Evolutionary conservation across 768 basidiomycete genomes (phyloP).

Genomic region (Tricholomella constricta): DNA sequence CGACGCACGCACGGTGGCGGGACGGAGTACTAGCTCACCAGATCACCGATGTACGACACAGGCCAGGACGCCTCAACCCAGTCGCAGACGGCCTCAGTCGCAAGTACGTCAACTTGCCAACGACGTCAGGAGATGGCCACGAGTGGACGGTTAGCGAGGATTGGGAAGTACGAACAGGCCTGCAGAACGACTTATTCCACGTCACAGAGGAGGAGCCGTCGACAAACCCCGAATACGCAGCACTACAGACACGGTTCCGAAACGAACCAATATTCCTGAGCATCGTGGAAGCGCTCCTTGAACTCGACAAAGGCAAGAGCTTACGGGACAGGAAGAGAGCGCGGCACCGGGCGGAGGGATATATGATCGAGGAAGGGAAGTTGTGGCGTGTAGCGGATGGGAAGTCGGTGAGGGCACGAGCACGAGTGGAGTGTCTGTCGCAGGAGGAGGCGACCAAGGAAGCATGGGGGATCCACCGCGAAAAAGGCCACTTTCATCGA

Average conservation of each 20-base stretch:
- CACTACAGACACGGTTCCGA: slow-evolving; percentile 13
- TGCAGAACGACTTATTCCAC: too few species aligned
- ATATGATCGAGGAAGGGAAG: slow-evolving; percentile 22
- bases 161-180: slow-evolving; percentile 23
- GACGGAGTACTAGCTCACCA: slow-evolving; percentile 13
- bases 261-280: slow-evolving; percentile 20
- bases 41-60: slow-evolving; percentile 27
- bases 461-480: neutral
- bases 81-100: slow-evolving; percentile 31
- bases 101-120: slow-evolving; percentile 10
- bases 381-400: slow-evolving; percentile 22
- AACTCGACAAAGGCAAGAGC: slow-evolving; percentile 14
- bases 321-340: slow-evolving; percentile 13
- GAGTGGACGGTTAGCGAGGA: slow-evolving; percentile 29
- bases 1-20: neutral
- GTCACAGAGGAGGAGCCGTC: neutral
- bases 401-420: slow-evolving; percentile 8
- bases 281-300: slow-evolving; percentile 15
- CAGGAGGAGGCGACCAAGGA: slow-evolving; percentile 20
- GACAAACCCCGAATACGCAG: neutral
- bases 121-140: slow-evolving; percentile 16
- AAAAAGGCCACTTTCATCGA: slow-evolving; percentile 11
- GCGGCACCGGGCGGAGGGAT: slow-evolving; percentile 15
- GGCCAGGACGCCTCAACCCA: too few species aligned
- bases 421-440: slow-evolving; percentile 6